Percentiles rank a stretch among this genome's conserved stretches.
phyloP scores from a whole-genome alignment of 306 rosid species.

The Medicago truncatula region DNA sequence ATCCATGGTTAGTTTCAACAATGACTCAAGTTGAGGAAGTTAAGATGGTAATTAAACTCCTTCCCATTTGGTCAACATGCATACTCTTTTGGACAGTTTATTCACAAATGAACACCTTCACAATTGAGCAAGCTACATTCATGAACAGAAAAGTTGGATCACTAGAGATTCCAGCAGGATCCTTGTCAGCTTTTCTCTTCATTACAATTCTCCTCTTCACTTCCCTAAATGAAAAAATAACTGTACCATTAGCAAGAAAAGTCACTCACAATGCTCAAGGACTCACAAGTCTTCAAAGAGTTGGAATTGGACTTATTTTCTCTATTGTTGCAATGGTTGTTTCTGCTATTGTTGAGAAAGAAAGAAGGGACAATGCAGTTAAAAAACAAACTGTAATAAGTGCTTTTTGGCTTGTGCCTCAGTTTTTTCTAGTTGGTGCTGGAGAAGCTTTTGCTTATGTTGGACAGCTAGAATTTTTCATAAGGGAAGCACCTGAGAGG shows the following conservation, averaged over 20 bases:
- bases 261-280: conserved; percentile 78
- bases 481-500: conserved; percentile 93
- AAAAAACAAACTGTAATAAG: conserved; percentile 48
- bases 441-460: conserved; percentile 97
- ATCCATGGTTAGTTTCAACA: conserved; percentile 75
- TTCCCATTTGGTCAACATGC: conserved; percentile 95
- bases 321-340: conserved; percentile 73
- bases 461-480: conserved; percentile 94
- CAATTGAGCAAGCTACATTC: conserved; percentile 95
- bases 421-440: conserved; percentile 83
- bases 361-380: conserved; percentile 54
- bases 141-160: conserved; percentile 75
- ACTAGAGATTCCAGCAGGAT: conserved; percentile 72
- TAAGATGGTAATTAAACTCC: conserved; percentile 79
- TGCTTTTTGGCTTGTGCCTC: conserved; percentile 97
- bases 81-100: conserved; percentile 94
- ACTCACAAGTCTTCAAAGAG: conserved; percentile 88
- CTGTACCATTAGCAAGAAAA: conserved; percentile 74
- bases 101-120: conserved; percentile 94
- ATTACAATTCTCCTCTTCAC: conserved; percentile 79
- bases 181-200: conserved; percentile 74
- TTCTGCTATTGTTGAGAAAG: conserved; percentile 69
- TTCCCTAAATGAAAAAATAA: conserved; percentile 79
- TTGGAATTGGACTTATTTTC: conserved; percentile 84
- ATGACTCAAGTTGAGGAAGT: conserved; percentile 89